A percentile compares a stretch with the other conserved stretches of the same genome.
Conservation (phyloP, 2,329 filamentous ascomycete species). For the Colletotrichum paranaense region DNA sequence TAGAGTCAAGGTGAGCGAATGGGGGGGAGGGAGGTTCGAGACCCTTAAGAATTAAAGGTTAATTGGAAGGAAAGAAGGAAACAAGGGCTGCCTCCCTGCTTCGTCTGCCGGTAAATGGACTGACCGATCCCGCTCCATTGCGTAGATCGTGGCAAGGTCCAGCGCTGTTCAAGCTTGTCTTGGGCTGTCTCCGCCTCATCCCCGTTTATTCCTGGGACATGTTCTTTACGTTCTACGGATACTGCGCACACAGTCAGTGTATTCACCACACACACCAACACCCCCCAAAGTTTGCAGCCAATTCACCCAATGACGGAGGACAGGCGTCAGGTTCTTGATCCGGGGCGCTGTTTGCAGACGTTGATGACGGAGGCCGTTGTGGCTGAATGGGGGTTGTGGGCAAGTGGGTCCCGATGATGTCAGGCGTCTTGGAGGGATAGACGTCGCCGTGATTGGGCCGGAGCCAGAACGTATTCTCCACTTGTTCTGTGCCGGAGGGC, state of each 20-base stretch:
- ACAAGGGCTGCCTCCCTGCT: background rate
- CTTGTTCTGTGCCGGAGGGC: background rate
- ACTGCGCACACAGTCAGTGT: background rate
- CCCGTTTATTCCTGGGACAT: slow-evolving; percentile 4
- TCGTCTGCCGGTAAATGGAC: slow-evolving; percentile 12
- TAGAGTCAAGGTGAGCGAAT: background rate
- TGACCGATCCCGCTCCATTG: slow-evolving; percentile 25
- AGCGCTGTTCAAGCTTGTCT: background rate
- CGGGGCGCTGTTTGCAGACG: slow-evolving; percentile 28
- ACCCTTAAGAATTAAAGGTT: slow-evolving; percentile 18
- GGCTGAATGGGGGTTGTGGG: slow-evolving; percentile 25
- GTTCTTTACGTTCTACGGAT: background rate
- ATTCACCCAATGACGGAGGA: slow-evolving; percentile 7
- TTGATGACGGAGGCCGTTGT: slow-evolving; percentile 31
- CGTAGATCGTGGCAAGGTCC: slow-evolving; percentile 30
- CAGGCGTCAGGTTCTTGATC: slow-evolving; percentile 22
- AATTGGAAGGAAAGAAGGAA: background rate
- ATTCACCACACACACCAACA: background rate
- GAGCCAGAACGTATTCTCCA: slow-evolving; percentile 8
- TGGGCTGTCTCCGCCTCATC: background rate
- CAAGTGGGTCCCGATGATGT: slow-evolving; percentile 21
- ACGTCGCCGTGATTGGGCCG: slow-evolving; percentile 13
- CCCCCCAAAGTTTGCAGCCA: background rate
- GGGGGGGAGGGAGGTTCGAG: background rate
- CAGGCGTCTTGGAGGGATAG: slow-evolving; percentile 20